Evolutionary conservation across 352 stramenopile genomes (phyloP), one percentile per base, ranked within the genome.

Genomic region (Globisporangium carolinianum): DNA sequence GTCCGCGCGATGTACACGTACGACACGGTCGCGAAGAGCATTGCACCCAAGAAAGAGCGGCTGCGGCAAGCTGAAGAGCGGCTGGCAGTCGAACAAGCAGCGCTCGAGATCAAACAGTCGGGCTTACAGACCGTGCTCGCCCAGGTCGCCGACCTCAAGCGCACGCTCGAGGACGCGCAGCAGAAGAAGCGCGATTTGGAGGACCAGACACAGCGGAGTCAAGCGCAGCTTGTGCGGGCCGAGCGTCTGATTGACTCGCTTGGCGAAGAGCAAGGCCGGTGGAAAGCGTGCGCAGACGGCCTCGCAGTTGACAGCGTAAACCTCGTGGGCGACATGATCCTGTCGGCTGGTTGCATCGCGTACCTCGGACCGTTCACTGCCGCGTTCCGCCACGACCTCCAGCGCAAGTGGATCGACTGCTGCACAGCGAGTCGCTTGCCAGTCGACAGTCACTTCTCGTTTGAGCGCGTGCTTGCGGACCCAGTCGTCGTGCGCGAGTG

Each of bases 1-100:
- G 91, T 86, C 0, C 76, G 89, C 14, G 92, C 91, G 5, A 97
- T 98, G 85, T 93, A 96, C 61, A 97, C 87, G 24, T 98, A 98
- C 72, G 89, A 98, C 65, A 82, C 78, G 4, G 91, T 98, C 36
- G 91, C 88, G 32, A 97, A 97, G 63, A 95, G 90, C 60, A 97
- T 98, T 65, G 92, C 71, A 10, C 93, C 93, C 0, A 98, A 98
- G 68, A 95, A 96, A 55, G 84, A 94, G 57, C 93, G 94, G 32
- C 74, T 98, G 1, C 84, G 86, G 38, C 71, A 79, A 14, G 92
- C 93, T 0, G 88, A 98, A 58, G 69, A 87, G n/a, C 79, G 90
- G 1, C 81, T 98, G 0, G 83, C 80, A 37, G 68, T 80, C 3
- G 93, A 97, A 53, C 87, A 97, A 62, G 71, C 73, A 37, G 86